Conservation (phyloP, 2,329 filamentous ascomycete genomes). For the Fusarium sarcochroum region DNA sequence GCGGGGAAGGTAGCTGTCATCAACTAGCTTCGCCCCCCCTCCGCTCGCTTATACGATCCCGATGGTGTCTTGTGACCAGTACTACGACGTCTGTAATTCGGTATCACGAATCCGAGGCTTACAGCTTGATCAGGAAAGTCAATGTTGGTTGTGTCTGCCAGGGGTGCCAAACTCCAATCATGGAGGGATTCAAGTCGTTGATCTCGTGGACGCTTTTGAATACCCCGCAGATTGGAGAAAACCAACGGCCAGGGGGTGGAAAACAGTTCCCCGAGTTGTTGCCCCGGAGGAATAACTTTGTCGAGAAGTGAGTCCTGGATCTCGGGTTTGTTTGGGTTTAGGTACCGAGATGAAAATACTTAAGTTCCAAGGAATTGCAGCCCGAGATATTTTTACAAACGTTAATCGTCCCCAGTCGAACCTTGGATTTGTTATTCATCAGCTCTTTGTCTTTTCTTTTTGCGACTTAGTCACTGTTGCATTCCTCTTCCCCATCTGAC, state of each 20-base stretch:
- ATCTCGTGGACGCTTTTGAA: constrained; percentile 19
- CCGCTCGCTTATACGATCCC: constrained; percentile 20
- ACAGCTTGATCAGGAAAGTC: constrained; percentile 21
- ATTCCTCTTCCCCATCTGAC: constrained; percentile 26
- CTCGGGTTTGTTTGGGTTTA: constrained; percentile 18
- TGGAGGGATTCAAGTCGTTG: constrained; percentile 8
- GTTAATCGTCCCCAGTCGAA: constrained; percentile 14
- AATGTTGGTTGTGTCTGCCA: constrained; percentile 17
- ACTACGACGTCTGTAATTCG: constrained; percentile 33
- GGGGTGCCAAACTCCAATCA: constrained; percentile 11
- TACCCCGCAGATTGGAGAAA: constrained; percentile 39
- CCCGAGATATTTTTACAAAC: constrained; percentile 16
- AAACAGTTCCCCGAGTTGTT: constrained; percentile 29
- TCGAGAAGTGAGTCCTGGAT: constrained; percentile 1
- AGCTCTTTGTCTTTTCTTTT: background rate
- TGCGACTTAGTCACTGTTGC: constrained; percentile 24
- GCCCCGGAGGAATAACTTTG: constrained; percentile 1
- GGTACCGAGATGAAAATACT: constrained; percentile 33
- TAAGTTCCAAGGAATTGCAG: constrained; percentile 30
- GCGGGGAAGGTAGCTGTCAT: constrained; percentile 29
- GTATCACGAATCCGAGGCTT: constrained; percentile 36
- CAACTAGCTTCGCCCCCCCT: background rate
- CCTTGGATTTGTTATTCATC: background rate
- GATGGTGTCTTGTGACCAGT: constrained; percentile 18
- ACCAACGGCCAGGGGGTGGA: constrained; percentile 18